Conservation (phyloP, 345 rosid species). For the Turritis glabra region DNA sequence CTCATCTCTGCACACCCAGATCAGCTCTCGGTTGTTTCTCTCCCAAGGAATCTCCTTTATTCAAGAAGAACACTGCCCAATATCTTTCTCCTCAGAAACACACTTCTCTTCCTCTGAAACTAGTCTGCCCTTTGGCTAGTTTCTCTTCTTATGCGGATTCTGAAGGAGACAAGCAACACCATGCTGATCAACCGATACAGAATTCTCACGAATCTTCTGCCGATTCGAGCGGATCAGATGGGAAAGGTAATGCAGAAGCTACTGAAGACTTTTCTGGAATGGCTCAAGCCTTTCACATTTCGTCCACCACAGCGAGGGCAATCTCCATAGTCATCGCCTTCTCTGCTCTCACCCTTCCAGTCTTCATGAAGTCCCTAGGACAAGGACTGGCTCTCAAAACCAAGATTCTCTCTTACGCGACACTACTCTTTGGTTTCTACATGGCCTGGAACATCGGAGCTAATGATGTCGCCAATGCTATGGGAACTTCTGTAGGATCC, state of each 20-base stretch:
- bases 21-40: constrained; percentile 37
- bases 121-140: constrained; percentile 55
- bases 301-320: constrained; percentile 66
- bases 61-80: constrained; percentile 33
- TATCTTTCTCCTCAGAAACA: constrained; percentile 34
- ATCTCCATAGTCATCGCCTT: constrained; percentile 64
- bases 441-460: constrained; percentile 99
- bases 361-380: constrained; percentile 72
- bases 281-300: constrained; percentile 80
- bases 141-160: constrained; percentile 70
- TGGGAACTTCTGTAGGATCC: constrained; percentile 98
- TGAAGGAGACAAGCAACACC: constrained; percentile 52
- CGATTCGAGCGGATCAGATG: constrained; percentile 20
- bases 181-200: constrained; percentile 44
- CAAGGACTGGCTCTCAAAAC: constrained; percentile 65
- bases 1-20: constrained; percentile 49
- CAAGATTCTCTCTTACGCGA: constrained; percentile 65
- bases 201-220: constrained; percentile 25
- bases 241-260: constrained; percentile 34
- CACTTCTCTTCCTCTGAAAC: constrained; percentile 43
- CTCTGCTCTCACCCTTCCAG: constrained; percentile 69
- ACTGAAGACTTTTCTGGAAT: constrained; percentile 58
- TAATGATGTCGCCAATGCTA: constrained; percentile 97
- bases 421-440: constrained; percentile 84
- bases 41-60: constrained; percentile 39